Conservation (phyloP, 805 yeast genomes). For the Candida coleopterorum region DNA sequence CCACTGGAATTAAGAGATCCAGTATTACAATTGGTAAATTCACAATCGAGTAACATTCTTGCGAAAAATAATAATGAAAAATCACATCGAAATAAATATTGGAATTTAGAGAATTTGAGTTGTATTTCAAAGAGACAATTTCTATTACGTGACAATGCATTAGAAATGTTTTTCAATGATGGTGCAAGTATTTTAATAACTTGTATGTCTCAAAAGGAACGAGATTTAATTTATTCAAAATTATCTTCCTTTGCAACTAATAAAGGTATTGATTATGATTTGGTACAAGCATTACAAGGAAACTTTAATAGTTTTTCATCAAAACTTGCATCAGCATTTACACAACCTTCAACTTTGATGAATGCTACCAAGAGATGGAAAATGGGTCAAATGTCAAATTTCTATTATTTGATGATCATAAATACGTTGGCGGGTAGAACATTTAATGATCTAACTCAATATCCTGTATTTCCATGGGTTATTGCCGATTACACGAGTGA, state of each 20-base stretch:
- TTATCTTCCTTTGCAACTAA: conserved; percentile 47
- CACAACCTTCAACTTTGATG: conserved; percentile 23
- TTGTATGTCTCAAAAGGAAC: conserved; percentile 44
- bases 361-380: conserved; percentile 69
- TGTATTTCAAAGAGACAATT: conserved; percentile 73
- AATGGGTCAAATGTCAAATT: conserved; percentile 74
- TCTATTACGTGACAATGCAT: conserved; percentile 71
- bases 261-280: conserved; percentile 48
- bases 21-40: conserved; percentile 58
- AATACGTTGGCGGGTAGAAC: conserved; percentile 88
- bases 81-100: conserved; percentile 47
- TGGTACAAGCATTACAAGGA: conserved; percentile 45
- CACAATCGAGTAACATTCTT: conserved; percentile 31
- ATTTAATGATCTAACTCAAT: conserved; percentile 83
- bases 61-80: conserved; percentile 21
- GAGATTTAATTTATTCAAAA: conserved; percentile 54
- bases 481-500: conserved; percentile 76
- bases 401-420: conserved; percentile 71
- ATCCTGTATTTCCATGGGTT: conserved; percentile 91
- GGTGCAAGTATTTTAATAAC: conserved; percentile 71
- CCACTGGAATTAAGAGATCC: conserved; percentile 61
- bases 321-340: conserved; percentile 35
- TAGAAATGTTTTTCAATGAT: conserved; percentile 70
- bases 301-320: conserved; percentile 34
- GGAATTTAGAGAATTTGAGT: conserved; percentile 58